Base-by-base conservation (phyloP, 1,284 basidiomycete species). In the Schizophyllum commune region DNA sequence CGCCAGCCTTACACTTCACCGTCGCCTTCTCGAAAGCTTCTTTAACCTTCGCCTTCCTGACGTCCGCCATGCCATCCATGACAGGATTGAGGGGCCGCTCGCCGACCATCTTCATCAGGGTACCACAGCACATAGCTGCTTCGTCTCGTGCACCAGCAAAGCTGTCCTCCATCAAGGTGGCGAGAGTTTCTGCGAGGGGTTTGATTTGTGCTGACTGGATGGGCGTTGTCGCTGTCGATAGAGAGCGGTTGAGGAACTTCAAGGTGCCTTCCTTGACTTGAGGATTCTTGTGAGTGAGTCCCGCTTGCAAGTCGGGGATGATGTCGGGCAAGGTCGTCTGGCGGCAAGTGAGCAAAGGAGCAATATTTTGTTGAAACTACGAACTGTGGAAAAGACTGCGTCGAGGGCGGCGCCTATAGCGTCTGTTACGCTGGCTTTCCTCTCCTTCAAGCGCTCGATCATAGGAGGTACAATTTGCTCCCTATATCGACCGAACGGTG, bases 31-130 rank as follows among this genome's bases (percentile, higher is more conserved):
- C 94, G 67, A 85, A 94, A 8, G 92, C 92, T 70, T 98, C 97
- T 74, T 92, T 96, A 61, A 99, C 92, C 74, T 99, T 99, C 5
- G 79, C 83, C 75, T 95, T 96, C 66, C 96, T 83, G 51, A 98
- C 81, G 68, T 98, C 96, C 34, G 94, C 88, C 59, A 99, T 79
- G 27, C 83, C 79, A 64, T 98, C 96, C 77, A 98, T 84, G 39
- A 92, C 81, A 0, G 92, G 91, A 71, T 91, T 94, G 65, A 99
- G 83, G 11, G 92, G 88, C 32, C 97, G 81, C 73, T 99, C 96
- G 22, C 97, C 97, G 13, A 99, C 85, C 80, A 99, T 95, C 79
- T 94, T 98, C 92, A 97, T 96, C 66, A 99, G 77, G 0, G 89
- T 91, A 8, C 96, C 97, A 33, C 99, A 79, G 67, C 89, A 92